Evolutionary conservation across 768 basidiomycete genomes (phyloP).

Genomic region (Crepidotus variabilis): DNA sequence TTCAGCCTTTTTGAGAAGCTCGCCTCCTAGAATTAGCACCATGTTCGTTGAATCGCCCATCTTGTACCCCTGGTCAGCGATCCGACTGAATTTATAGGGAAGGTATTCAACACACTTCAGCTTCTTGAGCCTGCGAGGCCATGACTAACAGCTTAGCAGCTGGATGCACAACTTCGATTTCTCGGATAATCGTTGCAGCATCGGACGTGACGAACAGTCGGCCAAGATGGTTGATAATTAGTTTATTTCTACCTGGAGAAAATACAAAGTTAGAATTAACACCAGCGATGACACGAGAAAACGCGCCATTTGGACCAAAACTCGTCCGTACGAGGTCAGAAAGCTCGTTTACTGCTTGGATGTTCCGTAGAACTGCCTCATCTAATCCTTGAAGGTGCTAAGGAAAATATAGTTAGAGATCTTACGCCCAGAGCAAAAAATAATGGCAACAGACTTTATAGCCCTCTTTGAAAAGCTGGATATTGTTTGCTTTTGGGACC

Average conservation of each 20-base stretch:
- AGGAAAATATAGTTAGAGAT: conserved; percentile 3
- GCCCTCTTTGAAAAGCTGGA: conserved; percentile 96
- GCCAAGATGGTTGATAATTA: conserved; percentile 96
- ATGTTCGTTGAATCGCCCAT: conserved; percentile 98
- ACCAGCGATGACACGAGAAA: conserved; percentile 5
- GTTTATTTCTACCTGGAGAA: conserved; percentile 84
- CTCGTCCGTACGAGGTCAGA: conserved; percentile 94
- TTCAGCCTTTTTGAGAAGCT: conserved; percentile 91
- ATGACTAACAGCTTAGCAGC: conserved; percentile 99
- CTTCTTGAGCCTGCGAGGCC: conserved; percentile 95
- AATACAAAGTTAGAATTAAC: conserved; percentile 3
- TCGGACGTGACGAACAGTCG: conserved; percentile 96
- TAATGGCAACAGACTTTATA: conserved; percentile 63
- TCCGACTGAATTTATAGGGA: background rate
- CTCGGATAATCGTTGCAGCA: conserved; percentile 97
- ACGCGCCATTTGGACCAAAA: conserved; percentile 92
- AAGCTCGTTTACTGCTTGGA: conserved; percentile 92
- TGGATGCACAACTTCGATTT: conserved; percentile 98
- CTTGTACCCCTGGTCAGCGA: conserved; percentile 32
- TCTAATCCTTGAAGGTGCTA: conserved; percentile 85
- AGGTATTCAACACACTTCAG: conserved; percentile 60
- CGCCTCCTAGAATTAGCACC: conserved; percentile 93
- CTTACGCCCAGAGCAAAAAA: background rate
- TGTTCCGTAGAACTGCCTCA: conserved; percentile 95
- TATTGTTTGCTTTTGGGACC: conserved; percentile 83